Evolutionary conservation across 768 basidiomycete species (phyloP).

Genomic region (Auricularia heimuer): DNA sequence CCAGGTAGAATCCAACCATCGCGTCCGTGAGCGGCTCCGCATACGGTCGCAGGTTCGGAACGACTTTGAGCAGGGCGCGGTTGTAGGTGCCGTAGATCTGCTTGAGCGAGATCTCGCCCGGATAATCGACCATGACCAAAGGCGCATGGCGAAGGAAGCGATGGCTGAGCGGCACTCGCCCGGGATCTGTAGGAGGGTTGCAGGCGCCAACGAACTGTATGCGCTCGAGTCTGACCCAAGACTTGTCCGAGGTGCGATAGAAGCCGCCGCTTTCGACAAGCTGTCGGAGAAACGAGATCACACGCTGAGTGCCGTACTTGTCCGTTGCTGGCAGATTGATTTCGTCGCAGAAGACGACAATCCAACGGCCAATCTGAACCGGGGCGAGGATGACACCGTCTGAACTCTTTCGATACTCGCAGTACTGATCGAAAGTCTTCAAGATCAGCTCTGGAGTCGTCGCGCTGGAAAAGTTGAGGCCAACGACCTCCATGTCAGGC

Average conservation of each 20-base stretch:
- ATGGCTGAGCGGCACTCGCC: constrained; percentile 95
- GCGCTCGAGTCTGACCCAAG: constrained; percentile 96
- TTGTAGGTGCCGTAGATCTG: constrained; percentile 99
- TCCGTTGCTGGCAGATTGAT: constrained; percentile 96
- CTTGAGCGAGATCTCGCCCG: constrained; percentile 90
- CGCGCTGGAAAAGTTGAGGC: constrained; percentile 97
- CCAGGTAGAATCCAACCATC: constrained; percentile 93
- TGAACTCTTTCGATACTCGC: constrained; percentile 96
- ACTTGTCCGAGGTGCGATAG: constrained; percentile 88
- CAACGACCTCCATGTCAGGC: constrained; percentile 98
- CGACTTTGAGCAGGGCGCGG: constrained; percentile 88
- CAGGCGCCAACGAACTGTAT: constrained; percentile 99
- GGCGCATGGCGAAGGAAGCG: constrained; percentile 97
- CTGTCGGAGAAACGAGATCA: constrained; percentile 97
- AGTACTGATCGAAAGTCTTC: constrained; percentile 99
- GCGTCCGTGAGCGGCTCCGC: constrained; percentile 92
- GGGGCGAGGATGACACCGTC: constrained; percentile 96
- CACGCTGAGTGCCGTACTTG: constrained; percentile 96
- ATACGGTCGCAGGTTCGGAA: constrained; percentile 87
- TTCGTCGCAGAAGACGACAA: constrained; percentile 99
- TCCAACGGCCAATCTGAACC: constrained; percentile 90
- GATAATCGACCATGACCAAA: constrained; percentile 98
- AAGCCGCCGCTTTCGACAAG: constrained; percentile 91
- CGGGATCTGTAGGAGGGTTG: constrained; percentile 98
- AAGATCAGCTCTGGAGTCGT: constrained; percentile 96